Base-by-base conservation (phyloP, 257 asterid genomes). In the Nicotiana sylvestris region DNA sequence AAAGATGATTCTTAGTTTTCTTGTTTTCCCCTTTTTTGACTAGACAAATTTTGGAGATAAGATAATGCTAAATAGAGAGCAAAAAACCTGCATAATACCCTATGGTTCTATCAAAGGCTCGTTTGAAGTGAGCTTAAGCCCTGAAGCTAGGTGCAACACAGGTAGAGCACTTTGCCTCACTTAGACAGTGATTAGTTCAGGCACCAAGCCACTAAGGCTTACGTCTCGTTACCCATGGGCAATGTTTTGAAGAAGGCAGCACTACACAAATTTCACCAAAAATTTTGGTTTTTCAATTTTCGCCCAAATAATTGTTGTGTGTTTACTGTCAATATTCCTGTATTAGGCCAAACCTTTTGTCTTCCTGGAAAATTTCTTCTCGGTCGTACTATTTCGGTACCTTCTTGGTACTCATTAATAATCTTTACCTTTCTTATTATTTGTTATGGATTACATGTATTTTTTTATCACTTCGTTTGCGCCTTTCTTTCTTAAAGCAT, bases 1-100 rank as follows among this genome's bases (percentile, higher is more conserved):
- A 72, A 72, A 12, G n/a, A 72, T 46, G 6, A 72, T 43, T 72
- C 78, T 21, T 43, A 72, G 60, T 72, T 46, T 72, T 72, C 78
- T 37, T 9, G 77, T 18, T 39, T n/a, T 17, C 33, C 57, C 25
- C 57, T n/a, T 17, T 11, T 39, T 39, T 5, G 10, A 43, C 18
- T 4, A 70, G 11, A 43, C 51, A 21, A 70, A 39, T 39, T 70
- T n/a, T 70, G 56, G 78, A 51, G 78, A 70, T 0, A 39, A 70
- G 33, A 69, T 69, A 46, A n/a, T 39, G 57, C 56, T 51, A 37
- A 35, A 37, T 69, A 12, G 21, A 51, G 21, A 69, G 56, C 10
- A 39, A 68, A 69, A 37, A 16, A 69, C 18, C 77, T 68, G 30
- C 77, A 68, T 68, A 37, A 49, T 9, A 37, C 6, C 2, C 16